Conservation (phyloP, 2,329 filamentous ascomycete genomes). For the Colletotrichum cuscutae region DNA sequence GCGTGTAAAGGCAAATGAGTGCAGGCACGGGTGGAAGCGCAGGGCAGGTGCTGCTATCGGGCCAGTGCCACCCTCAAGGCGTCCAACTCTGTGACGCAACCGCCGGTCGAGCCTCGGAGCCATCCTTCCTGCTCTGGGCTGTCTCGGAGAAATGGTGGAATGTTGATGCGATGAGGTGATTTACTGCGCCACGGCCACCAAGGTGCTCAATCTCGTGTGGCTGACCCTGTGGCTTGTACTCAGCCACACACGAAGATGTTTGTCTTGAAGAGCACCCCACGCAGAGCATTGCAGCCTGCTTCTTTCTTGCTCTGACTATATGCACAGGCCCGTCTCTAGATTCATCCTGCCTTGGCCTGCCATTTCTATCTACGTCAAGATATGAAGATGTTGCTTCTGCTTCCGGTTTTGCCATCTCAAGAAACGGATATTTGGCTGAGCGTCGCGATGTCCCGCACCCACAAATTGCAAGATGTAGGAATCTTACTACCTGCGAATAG, state of each 20-base stretch:
- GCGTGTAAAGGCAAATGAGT: neutral
- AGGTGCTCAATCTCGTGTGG: neutral
- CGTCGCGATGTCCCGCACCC: no score
- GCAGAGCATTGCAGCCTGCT: no score
- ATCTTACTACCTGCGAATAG: no score
- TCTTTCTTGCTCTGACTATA: no score
- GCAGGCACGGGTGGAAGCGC: neutral
- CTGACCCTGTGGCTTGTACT: neutral
- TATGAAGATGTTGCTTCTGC: no score
- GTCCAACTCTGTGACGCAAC: slow-evolving; percentile 36
- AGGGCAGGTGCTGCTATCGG: slow-evolving; percentile 4
- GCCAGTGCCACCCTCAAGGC: slow-evolving; percentile 25
- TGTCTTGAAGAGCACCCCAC: no score
- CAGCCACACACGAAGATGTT: neutral
- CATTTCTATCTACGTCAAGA: no score
- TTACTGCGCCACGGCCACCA: neutral
- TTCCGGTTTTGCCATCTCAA: no score
- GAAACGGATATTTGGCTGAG: no score
- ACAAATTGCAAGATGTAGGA: no score
- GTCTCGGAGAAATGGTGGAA: slow-evolving; percentile 9
- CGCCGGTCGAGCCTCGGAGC: slow-evolving; percentile 1
- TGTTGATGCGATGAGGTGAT: slow-evolving; percentile 8
- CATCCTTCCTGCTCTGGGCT: neutral
- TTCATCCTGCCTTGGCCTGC: no score
- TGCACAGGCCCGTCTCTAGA: no score